Evolutionary conservation across 179 eudicot species (phyloP).

Genomic region (Camellia oleifera): DNA sequence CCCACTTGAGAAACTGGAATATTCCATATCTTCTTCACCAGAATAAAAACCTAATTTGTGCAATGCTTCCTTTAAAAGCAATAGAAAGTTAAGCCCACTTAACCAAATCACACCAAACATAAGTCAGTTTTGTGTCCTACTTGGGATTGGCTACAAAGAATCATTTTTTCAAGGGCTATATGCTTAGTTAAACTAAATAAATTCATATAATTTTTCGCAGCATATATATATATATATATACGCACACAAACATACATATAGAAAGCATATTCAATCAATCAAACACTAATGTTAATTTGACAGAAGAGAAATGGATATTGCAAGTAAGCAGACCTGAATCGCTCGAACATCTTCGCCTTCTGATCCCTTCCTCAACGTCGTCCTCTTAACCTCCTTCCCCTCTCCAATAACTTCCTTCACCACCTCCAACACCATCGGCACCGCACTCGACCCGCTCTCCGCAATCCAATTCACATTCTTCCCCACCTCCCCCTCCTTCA

Average conservation of each 20-base stretch:
- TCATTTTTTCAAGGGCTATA: too few relatives aligned
- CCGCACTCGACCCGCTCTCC: constrained; percentile 33
- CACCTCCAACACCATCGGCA: constrained; percentile 32
- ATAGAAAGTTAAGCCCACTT: neutral
- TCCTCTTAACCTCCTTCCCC: constrained; percentile 23
- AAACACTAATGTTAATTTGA: constrained; percentile 7
- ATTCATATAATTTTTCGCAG: too few relatives aligned
- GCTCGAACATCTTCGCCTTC: constrained; percentile 79
- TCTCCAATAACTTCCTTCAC: constrained; percentile 29
- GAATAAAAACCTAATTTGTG: constrained; percentile 77
- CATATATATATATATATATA: too few relatives aligned
- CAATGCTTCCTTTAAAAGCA: constrained; percentile 67
- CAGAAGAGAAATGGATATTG: constrained; percentile 10
- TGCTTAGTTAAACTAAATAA: too few relatives aligned
- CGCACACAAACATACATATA: too few relatives aligned
- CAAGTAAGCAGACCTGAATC: constrained; percentile 61
- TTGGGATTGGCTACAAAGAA: too few relatives aligned
- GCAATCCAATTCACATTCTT: neutral
- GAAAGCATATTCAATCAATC: neutral
- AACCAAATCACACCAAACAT: neutral
- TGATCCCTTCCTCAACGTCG: constrained; percentile 59
- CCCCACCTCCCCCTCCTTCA: constrained; percentile 26
- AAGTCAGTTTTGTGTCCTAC: too few relatives aligned
- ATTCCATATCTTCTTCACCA: constrained; percentile 95
- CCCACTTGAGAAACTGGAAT: constrained; percentile 64